Base-by-base conservation (phyloP, 2,329 filamentous ascomycete species). In the Cytospora piceae region DNA sequence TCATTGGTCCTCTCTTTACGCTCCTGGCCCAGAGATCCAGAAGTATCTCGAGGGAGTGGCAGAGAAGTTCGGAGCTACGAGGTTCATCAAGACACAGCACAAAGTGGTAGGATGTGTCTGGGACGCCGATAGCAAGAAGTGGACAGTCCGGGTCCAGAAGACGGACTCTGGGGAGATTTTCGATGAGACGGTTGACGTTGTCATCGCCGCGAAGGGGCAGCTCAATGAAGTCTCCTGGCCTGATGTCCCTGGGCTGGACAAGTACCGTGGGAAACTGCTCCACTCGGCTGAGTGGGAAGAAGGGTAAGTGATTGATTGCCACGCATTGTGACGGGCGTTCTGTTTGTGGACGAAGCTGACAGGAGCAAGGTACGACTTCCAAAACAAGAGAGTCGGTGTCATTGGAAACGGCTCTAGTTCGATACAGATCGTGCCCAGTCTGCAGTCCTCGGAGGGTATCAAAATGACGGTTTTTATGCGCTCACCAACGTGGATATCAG, bases 321-420 rank as follows among this genome's bases (percentile, higher is more conserved):
- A 22, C 31, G 49, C 20, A 6, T 17, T 29, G 17, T 29, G 11
- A 6, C 1, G 5, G 9, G 37, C 29, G n/a, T 39, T 15, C 2
- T 37, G 17, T 8, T 7, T 31, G 29, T 39, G 20, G 22, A 24
- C 15, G 31, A 27, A 52, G 57, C 61, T 67, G 57, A 67, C 52
- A 4, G 46, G 20, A 17, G 22, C 53, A 52, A 81, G 78, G 27
- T 82, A 80, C 68, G 79, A 83, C 70, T 82, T 82, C 58, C 75
- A 70, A 52, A 77, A 79, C 67, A 85, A 85, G 72, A 75, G 74
- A 61, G 74, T 85, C 20, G 83, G 79, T 9, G 73, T 85, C 5
- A 80, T 85, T 55, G 83, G 83, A n/a, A 81, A 81, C 63, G 83
- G 83, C 15, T 82, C 81, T 24, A 83, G 81, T 68, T 78, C 78